Percentiles rank a stretch among this genome's conserved stretches.
Evolutionary conservation across 1,284 basidiomycete genomes (phyloP).

Genomic region (Lentinula novae-zelandiae): DNA sequence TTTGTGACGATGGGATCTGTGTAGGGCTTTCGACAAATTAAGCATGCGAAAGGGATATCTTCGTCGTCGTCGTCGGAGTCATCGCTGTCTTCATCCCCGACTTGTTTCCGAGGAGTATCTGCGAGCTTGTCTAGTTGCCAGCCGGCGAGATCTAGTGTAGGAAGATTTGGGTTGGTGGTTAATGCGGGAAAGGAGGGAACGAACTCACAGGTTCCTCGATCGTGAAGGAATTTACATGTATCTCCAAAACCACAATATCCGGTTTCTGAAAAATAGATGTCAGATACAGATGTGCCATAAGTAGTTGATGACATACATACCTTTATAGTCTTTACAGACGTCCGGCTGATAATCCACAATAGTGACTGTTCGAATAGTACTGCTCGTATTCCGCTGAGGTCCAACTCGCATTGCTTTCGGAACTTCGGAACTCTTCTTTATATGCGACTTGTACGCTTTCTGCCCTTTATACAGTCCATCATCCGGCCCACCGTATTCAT

Average conservation of each 20-base stretch:
- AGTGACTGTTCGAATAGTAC: slow-evolving; percentile 91
- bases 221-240: slow-evolving; percentile 95
- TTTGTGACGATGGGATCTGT: slow-evolving; percentile 94
- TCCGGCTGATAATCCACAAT: slow-evolving; percentile 98
- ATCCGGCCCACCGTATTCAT: slow-evolving; percentile 61
- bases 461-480: slow-evolving; percentile 91
- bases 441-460: slow-evolving; percentile 77
- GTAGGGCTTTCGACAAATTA: slow-evolving; percentile 93
- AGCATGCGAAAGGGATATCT: slow-evolving; percentile 95
- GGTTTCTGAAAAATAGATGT: slow-evolving; percentile 62
- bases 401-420: slow-evolving; percentile 90
- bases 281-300: slow-evolving; percentile 18
- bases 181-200: slow-evolving; percentile 12
- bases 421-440: slow-evolving; percentile 78
- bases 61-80: slow-evolving; percentile 72
- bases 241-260: slow-evolving; percentile 99
- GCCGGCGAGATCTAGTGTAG: slow-evolving; percentile 80
- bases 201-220: slow-evolving; percentile 77
- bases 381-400: slow-evolving; percentile 72
- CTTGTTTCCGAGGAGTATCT: slow-evolving; percentile 60
- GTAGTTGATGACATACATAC: slow-evolving; percentile 37
- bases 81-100: slow-evolving; percentile 52
- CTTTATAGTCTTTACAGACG: slow-evolving; percentile 99
- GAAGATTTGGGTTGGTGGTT: slow-evolving; percentile 13
- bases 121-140: slow-evolving; percentile 95